phyloP scores from a whole-genome alignment of 2,329 filamentous ascomycete species.

The Clonostachys chloroleuca region DNA sequence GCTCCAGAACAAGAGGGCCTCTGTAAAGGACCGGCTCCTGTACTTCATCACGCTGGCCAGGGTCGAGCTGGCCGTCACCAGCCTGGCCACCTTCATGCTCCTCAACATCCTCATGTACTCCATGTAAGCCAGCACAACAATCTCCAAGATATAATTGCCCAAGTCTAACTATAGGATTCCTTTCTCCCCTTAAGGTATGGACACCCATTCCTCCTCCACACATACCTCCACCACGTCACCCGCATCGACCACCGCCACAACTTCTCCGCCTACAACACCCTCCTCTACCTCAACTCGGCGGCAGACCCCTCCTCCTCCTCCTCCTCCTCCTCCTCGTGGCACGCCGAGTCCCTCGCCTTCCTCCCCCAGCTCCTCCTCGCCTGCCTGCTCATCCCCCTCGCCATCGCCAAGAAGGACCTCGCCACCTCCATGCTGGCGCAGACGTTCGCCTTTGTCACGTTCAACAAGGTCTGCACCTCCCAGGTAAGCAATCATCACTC shows the following conservation, averaged over 20 bases:
- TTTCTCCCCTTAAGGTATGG: slow-evolving; percentile 56
- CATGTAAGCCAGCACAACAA: slow-evolving; percentile 43
- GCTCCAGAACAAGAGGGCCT: background rate
- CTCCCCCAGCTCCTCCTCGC: slow-evolving; percentile 81
- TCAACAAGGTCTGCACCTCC: slow-evolving; percentile 98
- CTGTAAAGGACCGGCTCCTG: slow-evolving; percentile 12
- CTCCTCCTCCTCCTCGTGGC: slow-evolving; percentile 25
- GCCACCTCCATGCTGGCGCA: slow-evolving; percentile 86
- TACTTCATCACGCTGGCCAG: slow-evolving; percentile 50
- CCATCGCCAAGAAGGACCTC: slow-evolving; percentile 76
- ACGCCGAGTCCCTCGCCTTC: slow-evolving; percentile 79
- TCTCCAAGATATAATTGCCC: no score
- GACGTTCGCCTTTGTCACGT: slow-evolving; percentile 94
- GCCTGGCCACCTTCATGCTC: slow-evolving; percentile 66
- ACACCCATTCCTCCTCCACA: slow-evolving; percentile 78
- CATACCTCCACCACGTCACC: slow-evolving; percentile 87
- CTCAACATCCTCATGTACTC: slow-evolving; percentile 79
- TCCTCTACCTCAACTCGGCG: slow-evolving; percentile 83
- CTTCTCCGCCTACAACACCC: slow-evolving; percentile 92
- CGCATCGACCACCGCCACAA: slow-evolving; percentile 97
- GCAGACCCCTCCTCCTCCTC: slow-evolving; percentile 11
- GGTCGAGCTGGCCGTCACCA: slow-evolving; percentile 55
- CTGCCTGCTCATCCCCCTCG: slow-evolving; percentile 69
- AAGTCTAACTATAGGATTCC: background rate
- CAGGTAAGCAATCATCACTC: slow-evolving; percentile 55